Evolutionary conservation across 2,329 filamentous ascomycete species (phyloP).

Genomic region (Microdochium nivale): DNA sequence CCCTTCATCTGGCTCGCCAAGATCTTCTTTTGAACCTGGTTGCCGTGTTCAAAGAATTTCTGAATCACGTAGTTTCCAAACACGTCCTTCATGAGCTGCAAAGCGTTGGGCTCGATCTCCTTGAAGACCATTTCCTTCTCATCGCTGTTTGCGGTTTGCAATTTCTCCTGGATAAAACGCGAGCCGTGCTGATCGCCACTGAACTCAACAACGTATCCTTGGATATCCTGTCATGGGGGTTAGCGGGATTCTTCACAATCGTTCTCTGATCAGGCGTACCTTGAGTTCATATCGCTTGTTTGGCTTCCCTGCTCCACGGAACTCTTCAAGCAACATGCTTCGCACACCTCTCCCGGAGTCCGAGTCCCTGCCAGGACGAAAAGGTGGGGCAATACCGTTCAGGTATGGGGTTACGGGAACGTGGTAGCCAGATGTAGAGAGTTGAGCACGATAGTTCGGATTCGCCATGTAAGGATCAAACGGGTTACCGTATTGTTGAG

Average conservation of each 20-base stretch:
- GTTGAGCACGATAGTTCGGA: constrained; percentile 23
- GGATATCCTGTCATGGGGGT: constrained; percentile 57
- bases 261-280: constrained; percentile 25
- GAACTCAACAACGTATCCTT: constrained; percentile 82
- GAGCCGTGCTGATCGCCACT: constrained; percentile 94
- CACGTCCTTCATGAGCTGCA: constrained; percentile 90
- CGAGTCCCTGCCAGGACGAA: constrained; percentile 40
- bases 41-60: constrained; percentile 94
- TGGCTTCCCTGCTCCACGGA: constrained; percentile 64
- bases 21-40: constrained; percentile 83
- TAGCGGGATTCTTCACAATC: constrained; percentile 3
- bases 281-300: constrained; percentile 73
- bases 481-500: constrained; percentile 22
- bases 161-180: constrained; percentile 87
- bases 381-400: constrained; percentile 16
- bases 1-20: constrained; percentile 82
- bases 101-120: constrained; percentile 75
- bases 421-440: constrained; percentile 23
- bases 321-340: constrained; percentile 71
- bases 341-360: constrained; percentile 54
- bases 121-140: constrained; percentile 87
- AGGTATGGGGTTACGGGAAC: constrained; percentile 17
- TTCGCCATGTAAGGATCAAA: constrained; percentile 27
- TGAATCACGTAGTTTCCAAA: constrained; percentile 99
- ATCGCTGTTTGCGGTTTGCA: constrained; percentile 88